Evolutionary conservation across 768 basidiomycete species (phyloP).

Genomic region (Amanita pseudoporphyria): DNA sequence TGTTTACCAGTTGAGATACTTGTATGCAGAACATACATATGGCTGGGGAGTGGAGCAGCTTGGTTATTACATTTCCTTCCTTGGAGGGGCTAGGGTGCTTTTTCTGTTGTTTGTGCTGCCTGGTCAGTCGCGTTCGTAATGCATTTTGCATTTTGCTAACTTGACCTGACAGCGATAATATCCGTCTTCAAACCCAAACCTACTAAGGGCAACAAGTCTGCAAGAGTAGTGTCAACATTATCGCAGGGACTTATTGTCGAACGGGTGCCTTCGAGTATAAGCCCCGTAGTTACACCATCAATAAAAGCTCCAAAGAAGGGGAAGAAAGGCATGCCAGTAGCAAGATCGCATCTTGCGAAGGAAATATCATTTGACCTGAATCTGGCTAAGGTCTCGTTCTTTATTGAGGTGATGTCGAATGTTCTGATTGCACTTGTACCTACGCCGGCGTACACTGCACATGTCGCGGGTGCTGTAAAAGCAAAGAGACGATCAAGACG

Average conservation of each 20-base stretch:
- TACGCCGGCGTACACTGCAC: constrained; percentile 27
- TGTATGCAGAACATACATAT: constrained; percentile 69
- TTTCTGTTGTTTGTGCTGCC: constrained; percentile 43
- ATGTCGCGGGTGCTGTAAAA: constrained; percentile 9
- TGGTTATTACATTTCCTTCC: constrained; percentile 68
- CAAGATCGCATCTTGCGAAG: constrained; percentile 42
- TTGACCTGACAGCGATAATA: constrained; percentile 41
- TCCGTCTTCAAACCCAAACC: constrained; percentile 43
- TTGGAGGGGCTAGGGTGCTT: constrained; percentile 51
- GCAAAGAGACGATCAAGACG: constrained; percentile 10
- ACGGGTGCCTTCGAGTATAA: constrained; percentile 3
- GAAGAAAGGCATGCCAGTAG: constrained; percentile 36
- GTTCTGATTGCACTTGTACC: constrained; percentile 46
- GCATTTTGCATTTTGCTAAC: neutral
- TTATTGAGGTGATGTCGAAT: constrained; percentile 60
- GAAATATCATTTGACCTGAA: constrained; percentile 67
- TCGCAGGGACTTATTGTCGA: constrained; percentile 6
- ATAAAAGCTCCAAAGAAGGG: constrained; percentile 8
- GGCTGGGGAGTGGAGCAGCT: constrained; percentile 64
- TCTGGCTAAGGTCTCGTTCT: constrained; percentile 49
- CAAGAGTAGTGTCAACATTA: neutral
- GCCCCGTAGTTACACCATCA: constrained; percentile 3
- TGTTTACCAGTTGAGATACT: constrained; percentile 72
- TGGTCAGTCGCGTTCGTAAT: constrained; percentile 18
- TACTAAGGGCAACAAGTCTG: constrained; percentile 9